Percentiles rank a stretch among this genome's conserved stretches.
These are phyloP conservation scores for Fusarium neocosmosporiellum DNA, from an alignment of 2,329 filamentous ascomycete genomes.

Conservation along the genomic window DNA sequence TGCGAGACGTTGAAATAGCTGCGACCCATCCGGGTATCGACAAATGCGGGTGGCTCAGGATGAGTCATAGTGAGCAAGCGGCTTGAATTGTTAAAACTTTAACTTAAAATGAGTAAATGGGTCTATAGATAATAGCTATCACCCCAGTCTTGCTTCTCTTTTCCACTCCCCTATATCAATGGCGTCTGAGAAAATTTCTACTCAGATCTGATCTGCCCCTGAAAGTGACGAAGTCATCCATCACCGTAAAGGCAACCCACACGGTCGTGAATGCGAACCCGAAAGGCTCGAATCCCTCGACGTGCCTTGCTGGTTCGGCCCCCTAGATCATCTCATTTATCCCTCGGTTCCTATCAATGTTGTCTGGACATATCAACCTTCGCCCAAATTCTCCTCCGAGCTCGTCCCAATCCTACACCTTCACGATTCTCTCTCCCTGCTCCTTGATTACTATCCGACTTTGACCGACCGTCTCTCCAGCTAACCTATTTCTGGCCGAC, in stretches of 20 bases:
- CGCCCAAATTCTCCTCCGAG: not conserved
- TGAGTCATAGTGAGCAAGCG: not conserved
- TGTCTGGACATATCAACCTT: not conserved
- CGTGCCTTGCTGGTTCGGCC: not conserved
- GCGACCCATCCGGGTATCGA: not conserved
- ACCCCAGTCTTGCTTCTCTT: not conserved
- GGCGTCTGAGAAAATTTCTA: not conserved
- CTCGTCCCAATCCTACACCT: no score
- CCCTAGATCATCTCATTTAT: not conserved
- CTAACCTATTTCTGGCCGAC: not conserved
- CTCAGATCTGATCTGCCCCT: not conserved
- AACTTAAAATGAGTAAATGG: not conserved
- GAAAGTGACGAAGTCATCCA: not conserved
- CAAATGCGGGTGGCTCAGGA: not conserved
- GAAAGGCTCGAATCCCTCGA: not conserved
- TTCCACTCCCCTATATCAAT: not conserved
- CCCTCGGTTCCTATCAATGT: not conserved
- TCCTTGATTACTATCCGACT: not conserved
- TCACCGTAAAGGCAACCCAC: not conserved
- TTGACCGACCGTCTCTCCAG: not conserved
- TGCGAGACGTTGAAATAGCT: not conserved
- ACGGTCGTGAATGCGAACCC: no score
- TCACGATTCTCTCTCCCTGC: not conserved
- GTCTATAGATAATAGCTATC: not conserved
- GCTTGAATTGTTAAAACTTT: not conserved